Conservation (phyloP, 768 basidiomycete species). For the Suillus clintonianus region DNA sequence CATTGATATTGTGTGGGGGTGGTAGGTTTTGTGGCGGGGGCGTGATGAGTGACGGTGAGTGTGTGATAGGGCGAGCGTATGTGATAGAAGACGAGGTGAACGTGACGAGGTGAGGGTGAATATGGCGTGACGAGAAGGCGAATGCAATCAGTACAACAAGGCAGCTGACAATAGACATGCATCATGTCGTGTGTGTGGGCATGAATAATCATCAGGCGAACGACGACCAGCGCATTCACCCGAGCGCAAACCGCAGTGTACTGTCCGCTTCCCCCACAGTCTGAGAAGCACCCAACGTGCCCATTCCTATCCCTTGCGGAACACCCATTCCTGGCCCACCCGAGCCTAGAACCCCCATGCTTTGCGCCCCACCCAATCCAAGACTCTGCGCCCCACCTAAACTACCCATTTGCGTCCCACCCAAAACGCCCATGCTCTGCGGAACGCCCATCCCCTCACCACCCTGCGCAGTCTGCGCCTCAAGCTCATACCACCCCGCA, state of each 20-base stretch:
- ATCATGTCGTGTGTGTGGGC: not conserved
- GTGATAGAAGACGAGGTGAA: not conserved
- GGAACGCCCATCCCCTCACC: not conserved
- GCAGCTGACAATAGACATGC: not conserved
- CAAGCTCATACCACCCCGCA: conserved; percentile 32
- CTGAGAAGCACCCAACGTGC: conserved; percentile 6
- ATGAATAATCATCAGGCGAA: not conserved
- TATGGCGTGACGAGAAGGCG: too few relatives aligned
- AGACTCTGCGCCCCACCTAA: not conserved
- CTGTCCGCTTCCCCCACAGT: conserved; percentile 26
- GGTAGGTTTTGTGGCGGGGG: not conserved
- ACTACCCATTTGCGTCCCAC: not conserved
- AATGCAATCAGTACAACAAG: not conserved
- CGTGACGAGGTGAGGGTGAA: not conserved
- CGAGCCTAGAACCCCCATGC: too few relatives aligned
- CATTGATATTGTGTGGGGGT: not conserved
- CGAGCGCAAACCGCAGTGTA: conserved; percentile 32
- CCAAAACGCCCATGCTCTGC: not conserved
- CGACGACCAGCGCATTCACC: conserved; percentile 14
- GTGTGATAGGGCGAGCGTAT: too few relatives aligned
- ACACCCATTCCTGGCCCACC: not conserved
- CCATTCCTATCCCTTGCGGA: not conserved
- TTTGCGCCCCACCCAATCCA: not conserved
- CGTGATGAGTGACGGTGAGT: not conserved
- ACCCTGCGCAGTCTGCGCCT: conserved; percentile 5